Evolutionary conservation across 345 rosid genomes (phyloP), one percentile per base, ranked within the genome.

Genomic region (Lumnitzera littorea): DNA sequence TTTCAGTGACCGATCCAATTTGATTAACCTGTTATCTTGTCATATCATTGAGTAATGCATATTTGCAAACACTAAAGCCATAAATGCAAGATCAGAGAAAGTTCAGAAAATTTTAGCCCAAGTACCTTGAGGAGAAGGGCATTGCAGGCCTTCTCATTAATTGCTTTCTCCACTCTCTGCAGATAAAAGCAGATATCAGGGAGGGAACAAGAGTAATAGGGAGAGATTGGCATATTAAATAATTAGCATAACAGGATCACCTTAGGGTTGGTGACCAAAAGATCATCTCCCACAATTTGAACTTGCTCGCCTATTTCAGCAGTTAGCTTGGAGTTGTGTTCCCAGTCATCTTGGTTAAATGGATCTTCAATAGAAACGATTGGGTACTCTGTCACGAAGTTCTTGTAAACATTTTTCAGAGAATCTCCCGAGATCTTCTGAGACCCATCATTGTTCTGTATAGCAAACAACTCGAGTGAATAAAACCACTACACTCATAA

Each of bases 281-380:
- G 91, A 86, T 94, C 96, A 73, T 94, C 99, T 64, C 99, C 99
- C 14, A 94, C 97, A 70, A 94, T 86, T 71, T 94, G 99, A 23
- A 94, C 82, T 23, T 75, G 66, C 9, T 75, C 79, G 48, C 99
- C 99, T 56, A 87, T 71, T 78, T 94, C 99, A 13, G 60, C 0
- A 17, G 97, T 90, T 73, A 94, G 52, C 84, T 94, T 94, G 46
- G 85, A 51, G 53, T 90, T 84, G 76, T 86, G 86, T 65, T 70
- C 84, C 99, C 97, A 94, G 72, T 94, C 99, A 75, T 94, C 97
- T 66, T 94, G 99, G 83, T 94, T 96, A 74, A 90, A 94, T 50
- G 97, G 97, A 74, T 94, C 99, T 70, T 90, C 97, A 46, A 94
- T 94, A 23, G 99, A 94, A 46, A 84, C 95, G 62, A 94, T 90